A percentile compares a stretch with the other conserved stretches of the same genome.
Evolutionary conservation across 108 stramenopile genomes (phyloP).

Genomic region (Ochromonas danica): DNA sequence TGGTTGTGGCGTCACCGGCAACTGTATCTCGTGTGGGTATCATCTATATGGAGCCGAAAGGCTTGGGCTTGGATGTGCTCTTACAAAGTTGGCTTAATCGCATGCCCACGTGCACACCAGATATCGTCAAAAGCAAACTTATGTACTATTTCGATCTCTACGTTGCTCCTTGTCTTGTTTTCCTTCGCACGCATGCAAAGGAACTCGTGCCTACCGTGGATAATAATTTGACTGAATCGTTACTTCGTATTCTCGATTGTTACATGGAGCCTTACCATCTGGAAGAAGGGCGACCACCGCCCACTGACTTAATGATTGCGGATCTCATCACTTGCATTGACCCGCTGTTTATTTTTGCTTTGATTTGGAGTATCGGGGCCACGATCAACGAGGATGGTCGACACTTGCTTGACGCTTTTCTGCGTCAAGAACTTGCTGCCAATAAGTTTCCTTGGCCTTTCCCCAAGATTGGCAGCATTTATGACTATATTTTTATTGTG

Average conservation of each 20-base stretch:
- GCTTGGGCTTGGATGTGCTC: conserved; percentile 60
- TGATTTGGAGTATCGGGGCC: conserved; percentile 61
- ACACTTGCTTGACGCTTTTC: conserved; percentile 50
- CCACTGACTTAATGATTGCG: conserved; percentile 36
- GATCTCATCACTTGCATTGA: conserved; percentile 47
- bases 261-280: conserved; percentile 56
- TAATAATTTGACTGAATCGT: conserved; percentile 59
- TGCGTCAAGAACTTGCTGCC: conserved; percentile 36
- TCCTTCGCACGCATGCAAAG: conserved; percentile 43
- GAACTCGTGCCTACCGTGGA: conserved; percentile 66
- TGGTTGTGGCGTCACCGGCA: conserved; percentile 65
- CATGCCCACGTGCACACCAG: conserved; percentile 37
- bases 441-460: conserved; percentile 43
- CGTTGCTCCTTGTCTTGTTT: conserved; percentile 39
- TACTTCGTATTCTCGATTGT: conserved; percentile 62
- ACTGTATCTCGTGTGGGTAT: conserved; percentile 69
- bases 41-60: conserved; percentile 69
- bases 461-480: conserved; percentile 53
- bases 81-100: conserved; percentile 54
- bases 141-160: conserved; percentile 56
- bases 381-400: conserved; percentile 53
- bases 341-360: conserved; percentile 56
- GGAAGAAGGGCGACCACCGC: conserved; percentile 52
- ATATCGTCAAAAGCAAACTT: conserved; percentile 21
- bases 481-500: conserved; percentile 55